Conservation (phyloP, 345 rosid species). For the Salix brachista region DNA sequence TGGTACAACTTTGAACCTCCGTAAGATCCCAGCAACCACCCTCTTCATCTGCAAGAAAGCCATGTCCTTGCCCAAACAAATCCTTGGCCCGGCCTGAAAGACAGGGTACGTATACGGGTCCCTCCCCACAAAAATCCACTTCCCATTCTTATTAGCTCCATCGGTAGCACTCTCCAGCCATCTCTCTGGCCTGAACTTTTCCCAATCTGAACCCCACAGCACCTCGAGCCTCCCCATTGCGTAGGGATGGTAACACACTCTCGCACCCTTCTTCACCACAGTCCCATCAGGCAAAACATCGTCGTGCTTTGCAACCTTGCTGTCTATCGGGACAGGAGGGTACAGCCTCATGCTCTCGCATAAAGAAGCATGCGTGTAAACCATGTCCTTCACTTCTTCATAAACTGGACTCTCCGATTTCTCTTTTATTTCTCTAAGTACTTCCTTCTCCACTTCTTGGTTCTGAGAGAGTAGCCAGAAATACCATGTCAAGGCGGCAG, state of each 20-base stretch:
- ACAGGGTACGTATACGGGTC: constrained; percentile 50
- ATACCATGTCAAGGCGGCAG: constrained; percentile 58
- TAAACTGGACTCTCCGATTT: constrained; percentile 22
- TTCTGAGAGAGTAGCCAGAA: constrained; percentile 53
- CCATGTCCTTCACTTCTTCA: constrained; percentile 46
- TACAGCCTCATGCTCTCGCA: constrained; percentile 57
- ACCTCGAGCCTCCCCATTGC: constrained; percentile 64
- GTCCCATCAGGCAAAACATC: constrained; percentile 64
- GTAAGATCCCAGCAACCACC: constrained; percentile 30
- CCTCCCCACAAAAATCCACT: constrained; percentile 21
- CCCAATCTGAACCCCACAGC: constrained; percentile 51
- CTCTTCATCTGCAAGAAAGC: constrained; percentile 47
- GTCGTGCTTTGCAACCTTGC: constrained; percentile 55
- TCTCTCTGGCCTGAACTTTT: constrained; percentile 47
- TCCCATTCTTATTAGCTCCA: constrained; percentile 9
- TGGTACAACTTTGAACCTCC: too few species aligned
- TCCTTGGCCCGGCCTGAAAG: constrained; percentile 56
- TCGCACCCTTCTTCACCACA: constrained; percentile 31
- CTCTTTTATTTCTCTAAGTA: constrained; percentile 36
- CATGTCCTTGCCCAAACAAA: constrained; percentile 60
- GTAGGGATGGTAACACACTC: constrained; percentile 60
- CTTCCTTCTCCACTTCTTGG: constrained; percentile 49
- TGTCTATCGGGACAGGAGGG: constrained; percentile 80
- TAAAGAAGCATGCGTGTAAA: constrained; percentile 54
- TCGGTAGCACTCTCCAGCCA: constrained; percentile 27